Evolutionary conservation across 2,329 filamentous ascomycete genomes (phyloP).

Genomic region (Mycosphaerelloides madeirae): DNA sequence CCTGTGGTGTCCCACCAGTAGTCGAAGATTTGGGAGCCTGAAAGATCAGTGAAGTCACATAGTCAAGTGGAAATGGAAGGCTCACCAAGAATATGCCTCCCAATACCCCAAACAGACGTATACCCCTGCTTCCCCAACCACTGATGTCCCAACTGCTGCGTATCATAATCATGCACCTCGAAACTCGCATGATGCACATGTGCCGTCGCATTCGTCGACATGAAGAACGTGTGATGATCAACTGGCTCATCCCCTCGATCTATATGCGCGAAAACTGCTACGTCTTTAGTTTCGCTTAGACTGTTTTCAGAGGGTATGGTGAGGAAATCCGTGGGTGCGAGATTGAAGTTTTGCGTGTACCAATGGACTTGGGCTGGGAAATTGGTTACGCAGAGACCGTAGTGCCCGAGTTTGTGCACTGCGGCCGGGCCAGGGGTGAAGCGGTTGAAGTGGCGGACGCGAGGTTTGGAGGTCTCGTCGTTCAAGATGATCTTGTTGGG

Average conservation of each 20-base stretch:
- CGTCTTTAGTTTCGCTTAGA: slow-evolving; percentile 10
- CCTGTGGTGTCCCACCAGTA: slow-evolving; percentile 53
- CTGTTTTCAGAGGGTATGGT: slow-evolving; percentile 6
- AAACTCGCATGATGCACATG: slow-evolving; percentile 66
- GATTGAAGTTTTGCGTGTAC: slow-evolving; percentile 46
- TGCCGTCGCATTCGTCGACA: slow-evolving; percentile 34
- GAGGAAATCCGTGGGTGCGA: slow-evolving; percentile 44
- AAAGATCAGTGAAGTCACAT: neutral
- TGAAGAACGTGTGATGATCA: slow-evolving; percentile 56
- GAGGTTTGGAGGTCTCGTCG: slow-evolving; percentile 35
- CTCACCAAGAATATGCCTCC: slow-evolving; percentile 37
- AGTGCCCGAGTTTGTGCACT: slow-evolving; percentile 49
- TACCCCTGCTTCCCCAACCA: slow-evolving; percentile 62
- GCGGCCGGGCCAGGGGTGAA: slow-evolving; percentile 46
- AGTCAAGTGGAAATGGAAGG: neutral
- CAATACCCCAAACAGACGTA: slow-evolving; percentile 65
- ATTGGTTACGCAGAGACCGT: slow-evolving; percentile 34
- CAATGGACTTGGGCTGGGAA: slow-evolving; percentile 26
- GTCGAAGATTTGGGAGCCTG: slow-evolving; percentile 54
- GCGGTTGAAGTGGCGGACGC: slow-evolving; percentile 38
- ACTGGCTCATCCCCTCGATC: slow-evolving; percentile 47
- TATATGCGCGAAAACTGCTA: slow-evolving; percentile 48
- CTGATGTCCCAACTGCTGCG: slow-evolving; percentile 64
- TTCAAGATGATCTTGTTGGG: slow-evolving; percentile 35
- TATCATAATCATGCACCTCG: slow-evolving; percentile 68